Base-by-base conservation (phyloP, 2,329 filamentous ascomycete species). In the Pseudogymnoascus sp. region DNA sequence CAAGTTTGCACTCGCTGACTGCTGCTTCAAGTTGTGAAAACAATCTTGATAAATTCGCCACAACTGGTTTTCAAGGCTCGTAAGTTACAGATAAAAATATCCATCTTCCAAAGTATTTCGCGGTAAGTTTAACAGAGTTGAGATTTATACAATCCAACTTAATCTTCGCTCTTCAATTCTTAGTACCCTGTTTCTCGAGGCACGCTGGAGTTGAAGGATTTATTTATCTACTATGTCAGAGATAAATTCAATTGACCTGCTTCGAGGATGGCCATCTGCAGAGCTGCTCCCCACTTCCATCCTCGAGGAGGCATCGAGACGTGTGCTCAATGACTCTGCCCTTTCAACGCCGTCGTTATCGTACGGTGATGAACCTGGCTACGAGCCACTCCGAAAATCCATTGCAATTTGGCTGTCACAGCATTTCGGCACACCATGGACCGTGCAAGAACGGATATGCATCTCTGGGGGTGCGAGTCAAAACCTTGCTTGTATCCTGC, bases 391-490 rank as follows among this genome's bases (percentile, higher is more conserved):
- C 38, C 82, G 91, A 12, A 78, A 84, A 64, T 81, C 84, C 41
- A 75, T 96, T 35, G 87, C 90, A 3, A 71, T 75, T 39, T 96
- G 90, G 89, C 78, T 96, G 41, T 81, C 79, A 0, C 39, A 42
- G 39, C 39, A 42, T 21, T 42, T 21, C 39, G 8, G 35, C 51
- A 35, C 31, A 67, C 63, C 59, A 5, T 59, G 64, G 17, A 67
- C 73, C 5, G 78, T 80, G 12, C 70, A 80, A 3, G 79, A 84
- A 2, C 81, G 90, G 33, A 87, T 96, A 61, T 89, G 87, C 71
- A 87, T 96, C 71, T 90, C 90, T 0, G 91, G 92, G 48, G 92
- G 92, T 13, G 92, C 92, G 2, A 90, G 86, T 66, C 92, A 96
- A 78, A 92, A 87, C 71, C 74, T 96, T 2, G 91, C 89, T 0